Percentiles rank a stretch among this genome's conserved stretches.
These are phyloP conservation scores for Termitomyces sp. DNA, from an alignment of 768 basidiomycete species.

Conservation along the genomic window DNA sequence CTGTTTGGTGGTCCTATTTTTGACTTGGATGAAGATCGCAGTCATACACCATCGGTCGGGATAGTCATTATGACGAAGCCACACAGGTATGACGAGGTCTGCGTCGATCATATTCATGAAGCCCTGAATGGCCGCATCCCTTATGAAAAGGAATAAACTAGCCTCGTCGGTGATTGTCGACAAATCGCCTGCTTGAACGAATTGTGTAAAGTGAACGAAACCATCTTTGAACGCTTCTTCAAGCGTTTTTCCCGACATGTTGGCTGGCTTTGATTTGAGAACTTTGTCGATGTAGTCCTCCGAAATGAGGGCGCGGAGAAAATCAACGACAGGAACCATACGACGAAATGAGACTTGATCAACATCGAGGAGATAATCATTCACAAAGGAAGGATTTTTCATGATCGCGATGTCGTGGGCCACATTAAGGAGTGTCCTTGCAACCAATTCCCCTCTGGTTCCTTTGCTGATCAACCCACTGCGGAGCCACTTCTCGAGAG, in stretches of 20 bases:
- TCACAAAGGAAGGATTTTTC: background rate
- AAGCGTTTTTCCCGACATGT: background rate
- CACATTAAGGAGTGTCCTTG: background rate
- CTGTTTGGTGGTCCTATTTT: background rate
- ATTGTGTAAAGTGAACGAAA: no score
- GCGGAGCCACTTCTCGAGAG: background rate
- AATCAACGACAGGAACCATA: background rate
- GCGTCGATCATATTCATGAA: no score
- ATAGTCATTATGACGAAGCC: no score
- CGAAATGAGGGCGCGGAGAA: background rate
- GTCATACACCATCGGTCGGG: background rate
- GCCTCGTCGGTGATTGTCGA: no score
- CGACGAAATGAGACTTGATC: background rate
- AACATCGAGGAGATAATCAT: background rate
- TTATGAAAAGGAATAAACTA: no score
- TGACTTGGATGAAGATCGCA: constrained; percentile 1
- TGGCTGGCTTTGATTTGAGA: background rate
- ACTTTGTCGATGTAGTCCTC: background rate
- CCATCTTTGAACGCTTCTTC: no score
- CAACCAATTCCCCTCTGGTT: constrained; percentile 1
- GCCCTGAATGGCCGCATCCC: no score
- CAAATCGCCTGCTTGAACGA: no score
- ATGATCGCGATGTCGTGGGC: background rate
- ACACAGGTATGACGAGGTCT: no score
- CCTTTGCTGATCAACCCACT: background rate